Conservation (phyloP, 1,139 yeast species). For the Debaryomyces singareniensis region DNA sequence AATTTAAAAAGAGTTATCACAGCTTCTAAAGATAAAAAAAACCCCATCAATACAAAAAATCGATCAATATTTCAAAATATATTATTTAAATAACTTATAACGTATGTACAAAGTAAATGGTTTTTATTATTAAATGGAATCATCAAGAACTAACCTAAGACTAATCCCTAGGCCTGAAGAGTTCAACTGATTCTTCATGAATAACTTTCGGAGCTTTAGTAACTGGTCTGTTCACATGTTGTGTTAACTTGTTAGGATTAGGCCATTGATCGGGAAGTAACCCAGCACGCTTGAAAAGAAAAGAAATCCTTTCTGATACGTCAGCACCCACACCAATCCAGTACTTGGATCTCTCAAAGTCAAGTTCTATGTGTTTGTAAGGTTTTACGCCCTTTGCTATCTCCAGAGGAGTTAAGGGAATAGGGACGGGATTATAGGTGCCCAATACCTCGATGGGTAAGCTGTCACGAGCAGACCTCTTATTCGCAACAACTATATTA, state of each 20-base stretch:
- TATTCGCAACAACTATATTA: conserved; percentile 85
- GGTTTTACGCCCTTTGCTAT: conserved; percentile 50
- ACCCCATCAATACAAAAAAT: no score
- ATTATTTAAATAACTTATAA: not conserved
- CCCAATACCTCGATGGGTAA: conserved; percentile 95
- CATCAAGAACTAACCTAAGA: not conserved
- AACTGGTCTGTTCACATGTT: conserved; percentile 25
- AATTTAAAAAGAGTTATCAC: no score
- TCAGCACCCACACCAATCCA: conserved; percentile 99
- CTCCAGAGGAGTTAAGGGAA: conserved; percentile 58
- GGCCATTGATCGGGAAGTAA: conserved; percentile 74
- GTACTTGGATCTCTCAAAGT: conserved; percentile 87
- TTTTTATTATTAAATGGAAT: no score
- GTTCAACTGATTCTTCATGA: conserved; percentile 28
- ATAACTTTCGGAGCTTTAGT: conserved; percentile 20
- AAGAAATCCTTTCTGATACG: conserved; percentile 77
- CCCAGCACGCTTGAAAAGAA: conserved; percentile 74
- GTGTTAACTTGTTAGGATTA: conserved; percentile 32
- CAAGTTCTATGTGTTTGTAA: conserved; percentile 73
- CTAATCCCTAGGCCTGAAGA: conserved; percentile 28
- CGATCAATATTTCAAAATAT: not conserved
- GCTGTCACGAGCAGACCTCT: conserved; percentile 66
- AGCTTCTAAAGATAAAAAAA: no score
- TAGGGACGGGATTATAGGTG: conserved; percentile 81
- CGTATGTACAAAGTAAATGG: no score